Percentiles rank a stretch among this genome's conserved stretches.
Conservation (phyloP, 2,329 filamentous ascomycete genomes). For the Graphiopsis chlorocephala region DNA sequence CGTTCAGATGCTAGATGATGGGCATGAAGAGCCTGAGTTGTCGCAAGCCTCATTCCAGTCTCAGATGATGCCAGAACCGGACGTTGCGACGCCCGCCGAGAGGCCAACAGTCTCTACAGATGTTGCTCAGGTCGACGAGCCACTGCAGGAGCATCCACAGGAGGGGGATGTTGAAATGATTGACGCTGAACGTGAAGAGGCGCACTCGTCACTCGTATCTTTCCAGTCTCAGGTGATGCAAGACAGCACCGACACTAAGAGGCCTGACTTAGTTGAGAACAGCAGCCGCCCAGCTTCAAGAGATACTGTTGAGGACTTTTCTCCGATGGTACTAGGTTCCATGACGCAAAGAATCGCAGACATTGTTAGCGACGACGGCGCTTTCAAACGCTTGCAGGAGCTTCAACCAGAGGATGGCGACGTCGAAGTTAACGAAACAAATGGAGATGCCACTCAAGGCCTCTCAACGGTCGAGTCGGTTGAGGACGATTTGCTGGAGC, state of each 20-base stretch:
- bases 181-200: not conserved
- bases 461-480: not conserved
- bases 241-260: not conserved
- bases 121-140: not conserved
- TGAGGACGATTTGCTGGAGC: not conserved
- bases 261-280: not conserved
- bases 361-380: not conserved
- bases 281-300: conserved; percentile 1
- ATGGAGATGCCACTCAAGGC: not conserved
- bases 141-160: not conserved
- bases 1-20: not conserved
- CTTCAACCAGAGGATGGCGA: not conserved
- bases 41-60: not conserved
- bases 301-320: conserved; percentile 5
- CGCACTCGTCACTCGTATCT: not conserved
- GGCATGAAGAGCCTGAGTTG: not conserved
- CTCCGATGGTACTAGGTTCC: not conserved
- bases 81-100: not conserved
- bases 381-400: not conserved
- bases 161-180: not conserved
- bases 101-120: not conserved
- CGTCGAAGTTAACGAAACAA: not conserved
- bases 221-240: not conserved
- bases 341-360: not conserved
- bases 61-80: not conserved